Conservation (phyloP, 768 basidiomycete genomes). For the Lyophyllum atratum region DNA sequence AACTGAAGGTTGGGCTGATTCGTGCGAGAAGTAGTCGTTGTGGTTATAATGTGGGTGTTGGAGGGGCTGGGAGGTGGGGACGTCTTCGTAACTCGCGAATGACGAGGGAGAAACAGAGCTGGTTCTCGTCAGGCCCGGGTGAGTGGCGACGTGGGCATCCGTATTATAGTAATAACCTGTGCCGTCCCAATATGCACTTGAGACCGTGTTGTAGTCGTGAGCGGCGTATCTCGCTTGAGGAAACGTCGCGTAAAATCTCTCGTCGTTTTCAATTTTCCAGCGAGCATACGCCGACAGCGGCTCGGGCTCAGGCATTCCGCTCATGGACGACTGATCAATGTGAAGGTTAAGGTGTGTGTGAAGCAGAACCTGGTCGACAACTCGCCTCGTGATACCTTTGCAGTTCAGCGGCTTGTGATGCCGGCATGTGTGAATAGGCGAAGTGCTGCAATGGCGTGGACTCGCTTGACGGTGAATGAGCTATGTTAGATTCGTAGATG, state of each 20-base stretch:
- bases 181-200: conserved; percentile 13
- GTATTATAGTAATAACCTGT: conserved; percentile 15
- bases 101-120: background rate
- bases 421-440: conserved; percentile 1
- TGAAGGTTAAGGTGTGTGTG: conserved; percentile 1
- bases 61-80: background rate
- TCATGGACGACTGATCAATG: conserved; percentile 11
- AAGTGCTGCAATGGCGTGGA: conserved; percentile 4
- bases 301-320: conserved; percentile 6
- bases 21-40: background rate
- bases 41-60: background rate
- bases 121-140: background rate
- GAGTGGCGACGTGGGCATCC: conserved; percentile 4
- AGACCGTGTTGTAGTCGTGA: conserved; percentile 14
- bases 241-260: conserved; percentile 39
- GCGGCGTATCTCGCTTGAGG: conserved; percentile 32
- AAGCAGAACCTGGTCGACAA: background rate
- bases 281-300: conserved; percentile 30
- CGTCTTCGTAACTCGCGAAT: background rate
- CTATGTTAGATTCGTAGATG: too few species aligned
- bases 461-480: conserved; percentile 3
- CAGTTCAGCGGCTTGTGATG: background rate
- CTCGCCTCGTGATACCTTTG: conserved; percentile 8
- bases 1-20: conserved; percentile 1
- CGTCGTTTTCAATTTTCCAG: conserved; percentile 38